Base-by-base conservation (phyloP, 78 protist genomes). In the slime mould (Dictyostelium discoideum) region DNA sequence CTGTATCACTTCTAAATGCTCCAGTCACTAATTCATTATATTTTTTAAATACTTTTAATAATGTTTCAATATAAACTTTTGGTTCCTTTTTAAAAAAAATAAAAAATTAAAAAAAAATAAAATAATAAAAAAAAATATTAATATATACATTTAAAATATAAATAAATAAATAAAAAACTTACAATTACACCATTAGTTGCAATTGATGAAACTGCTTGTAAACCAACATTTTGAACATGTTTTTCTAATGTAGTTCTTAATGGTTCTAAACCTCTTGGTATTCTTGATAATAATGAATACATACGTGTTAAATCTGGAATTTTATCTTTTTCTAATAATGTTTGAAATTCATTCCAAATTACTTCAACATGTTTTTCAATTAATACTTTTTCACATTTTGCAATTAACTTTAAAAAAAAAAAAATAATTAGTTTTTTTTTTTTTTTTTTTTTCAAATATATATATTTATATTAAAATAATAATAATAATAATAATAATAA, bases 211-310 rank as follows among this genome's bases (percentile, higher is more conserved):
- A 90, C 97, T 3, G 97, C 92, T 46, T 87, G 87, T 20, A 88
- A 40, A 60, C 97, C 97, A 72, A 92, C 93, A 84, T 80, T 90
- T 72, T 88, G 96, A 32, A 97, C 96, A 72, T 97, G 98, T 54
- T 87, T 94, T 63, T 98, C 98, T 6, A 98, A 26, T n/a, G 50
- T 76, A 1, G 77, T 85, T 74, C 90, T 85, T 46, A 98, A 32
- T 32, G 96, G 96, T 29, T 97, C 97, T 32, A 97, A 74, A 5
- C 98, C 98, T 44, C 86, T 63, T 69, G 88, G 87, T 8, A 93
- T 85, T 46, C 99, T 97, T 3, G 78, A 63, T 26, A 98, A 76
- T 20, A 98, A 85, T 29, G 65, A 22, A 82, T 96, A 98, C 97
- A 96, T 82, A 20, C 98, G 86, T 7, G 84, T 32, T 50, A 97